Base-by-base conservation (phyloP, 2,329 filamentous ascomycete species). In the Talaromyces verruculosus region DNA sequence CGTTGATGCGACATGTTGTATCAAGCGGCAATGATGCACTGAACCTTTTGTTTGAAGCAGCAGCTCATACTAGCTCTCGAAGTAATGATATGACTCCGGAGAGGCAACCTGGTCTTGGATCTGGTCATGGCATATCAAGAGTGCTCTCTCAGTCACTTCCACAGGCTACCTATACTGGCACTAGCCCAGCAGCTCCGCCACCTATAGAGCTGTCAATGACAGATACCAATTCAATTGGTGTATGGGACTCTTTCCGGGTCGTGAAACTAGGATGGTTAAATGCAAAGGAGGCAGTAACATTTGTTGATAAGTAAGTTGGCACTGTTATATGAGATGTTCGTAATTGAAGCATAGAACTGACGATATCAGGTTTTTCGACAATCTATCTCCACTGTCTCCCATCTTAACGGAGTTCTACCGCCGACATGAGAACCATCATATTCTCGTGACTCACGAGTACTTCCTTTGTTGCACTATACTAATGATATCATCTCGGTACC, bases 251-350 rank as follows among this genome's bases (percentile, higher is more conserved):
- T 0, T 83, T 80, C 68, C 79, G 83, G 1, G 85, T 84, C 66
- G 83, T 84, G 22, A 80, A 80, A 64, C 82, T 83, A 79, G 84
- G 83, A 0, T 85, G 83, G 83, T 81, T 85, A 61, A 82, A 82
- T 0, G 82, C 84, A 0, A 77, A 80, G 45, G 84, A 86, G 68
- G 83, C 82, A 8, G 75, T 85, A 4, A 79, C 76, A 4, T 82
- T 83, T 55, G 75, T 85, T 41, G 82, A 85, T 64, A 67, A 83
- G 74, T 80, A 65, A 66, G 77, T 72, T 17, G 11, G 8, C 8
- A 10, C 8, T 33, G 13, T 60, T 13, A 13, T 59, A n/a, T 43
- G 5, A 22, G 13, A 7, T 37, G 0, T 37, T 30, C 10, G 1
- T 39, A 8, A 15, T 22, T 17, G 19, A 37, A 6, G n/a, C n/a